Base-by-base conservation (phyloP, 768 basidiomycete species). In the Agrocybe chaxingu region DNA sequence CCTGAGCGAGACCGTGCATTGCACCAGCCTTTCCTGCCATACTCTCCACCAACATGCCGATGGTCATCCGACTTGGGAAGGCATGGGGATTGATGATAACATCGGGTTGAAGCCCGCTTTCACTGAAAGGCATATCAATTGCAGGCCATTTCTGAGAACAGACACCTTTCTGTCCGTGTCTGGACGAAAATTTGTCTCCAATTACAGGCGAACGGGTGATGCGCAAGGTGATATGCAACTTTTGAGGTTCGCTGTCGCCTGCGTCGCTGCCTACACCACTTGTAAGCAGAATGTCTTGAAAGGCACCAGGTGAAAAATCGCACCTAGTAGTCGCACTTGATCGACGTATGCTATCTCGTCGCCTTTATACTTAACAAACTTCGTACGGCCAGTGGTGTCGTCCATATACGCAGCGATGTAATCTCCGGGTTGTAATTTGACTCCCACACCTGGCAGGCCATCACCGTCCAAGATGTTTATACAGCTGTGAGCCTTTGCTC, bases 61-160 rank as follows among this genome's bases (percentile, higher is more conserved):
- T 99, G 1, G 97, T 99, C 97, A 99, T 99, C 59, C 97, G 91
- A 77, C 87, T 90, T 2, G 97, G 97, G 77, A 99, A 99, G 11
- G 97, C 97, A 66, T 99, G 97, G 33, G 97, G 97, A 70, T 99
- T 99, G 75, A 99, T 98, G 67, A 99, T 98, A 44, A 99, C 84
- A 69, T 99, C 97, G 1, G 97, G 97, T 68, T 98, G 96, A 80
- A 99, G 94, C 11, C 97, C 97, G 51, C 92, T 96, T 73, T 99
- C 97, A 60, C 85, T 87, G 78, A 99, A 98, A 10, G 97, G 97
- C 97, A 99, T 98, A 66, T 99, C 97, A 58, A 97, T 71, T 12
- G 89, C 82, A 7, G 97, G 97, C 92, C 95, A 99, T 71, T 97
- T 98, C 66, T 99, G 97, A 43, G 96, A 98, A 70, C 96, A 98